Base-by-base conservation (phyloP, 2,329 filamentous ascomycete genomes). In the Verticillium tricorpus region DNA sequence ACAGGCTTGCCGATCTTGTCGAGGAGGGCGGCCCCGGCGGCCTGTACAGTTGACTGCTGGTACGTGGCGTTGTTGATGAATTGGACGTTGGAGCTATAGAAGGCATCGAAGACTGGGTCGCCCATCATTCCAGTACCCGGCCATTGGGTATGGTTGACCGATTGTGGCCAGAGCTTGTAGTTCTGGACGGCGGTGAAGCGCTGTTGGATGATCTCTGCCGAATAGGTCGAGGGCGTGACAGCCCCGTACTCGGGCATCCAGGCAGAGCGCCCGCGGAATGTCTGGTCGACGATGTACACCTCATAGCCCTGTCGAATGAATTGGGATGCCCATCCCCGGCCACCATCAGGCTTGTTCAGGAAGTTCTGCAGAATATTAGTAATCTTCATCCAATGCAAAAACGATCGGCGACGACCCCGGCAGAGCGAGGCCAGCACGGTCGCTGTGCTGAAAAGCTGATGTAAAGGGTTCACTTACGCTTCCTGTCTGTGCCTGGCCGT, bases 261-360 rank as follows among this genome's bases (percentile, higher is more conserved):
- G 0, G 76, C 68, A 19, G 78, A 81, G 37, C 81, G 76, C 34
- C 78, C 81, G 22, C 78, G 76, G 31, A 74, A 74, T 2, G 78
- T 73, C 63, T 80, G 76, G 65, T 83, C 81, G 14, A 78, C 72
- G 56, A 82, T 70, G 68, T 81, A 82, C 56, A 81, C 72, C 55
- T 78, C 76, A 67, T 80, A 79, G 17, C 80, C 79, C n/a, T 75
- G 71, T 5, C 68, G 65, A 7, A 83, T 64, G 66, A 83, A 83
- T 61, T 74, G 74, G 3, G 77, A 79, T 0, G 80, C 77, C 81
- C 80, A 83, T 17, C 80, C 80, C 9, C 73, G 73, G 15, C 75
- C 70, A 55, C 78, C 78, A 61, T 81, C 79, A 7, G 80, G 79
- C 56, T 78, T 82, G 58, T 76, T 77, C 22, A 81, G 71, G 70